Base-by-base conservation (phyloP, 1,284 basidiomycete species). In the Ceratobasidium sp. region DNA sequence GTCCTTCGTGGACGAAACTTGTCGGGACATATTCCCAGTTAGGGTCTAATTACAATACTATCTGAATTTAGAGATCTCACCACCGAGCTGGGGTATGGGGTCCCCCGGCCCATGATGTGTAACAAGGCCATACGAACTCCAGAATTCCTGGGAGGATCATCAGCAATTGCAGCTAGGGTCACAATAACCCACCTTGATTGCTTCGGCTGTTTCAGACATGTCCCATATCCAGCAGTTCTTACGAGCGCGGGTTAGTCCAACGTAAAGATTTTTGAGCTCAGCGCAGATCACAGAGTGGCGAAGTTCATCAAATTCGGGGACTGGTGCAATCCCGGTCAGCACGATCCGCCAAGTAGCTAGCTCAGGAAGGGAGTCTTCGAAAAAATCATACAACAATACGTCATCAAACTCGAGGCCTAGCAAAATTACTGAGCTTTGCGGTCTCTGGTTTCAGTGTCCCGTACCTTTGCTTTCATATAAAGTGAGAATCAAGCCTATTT, bases 381-480 rank as follows among this genome's bases (percentile, higher is more conserved):
- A 45, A 17, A 45, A 45, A 22, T 45, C 22, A 22, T 45, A 45
- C 43, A 45, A 15, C 43, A 45, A 15, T 22, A 58, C 55, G 38
- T 38, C 27, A 27, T 38, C 35, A 20, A 38, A 25, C 55, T 45
- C 43, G 15, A 45, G 43, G 15, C 43, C 43, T 45, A n/a, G 15
- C 5, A 45, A 3, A 7, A n/a, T 5, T 7, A 34, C n/a, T 34
- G 13, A 35, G 55, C 6, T 42, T 35, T 32, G 31, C 5, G 22
- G 17, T 3, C 43, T 17, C 43, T 45, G 17, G 15, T 45, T 45
- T 3, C 3, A 6, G 27, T 22, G 5, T 74, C 89, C 88, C 0
- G 89, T 77, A 1, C 89, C 89, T 75, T 91, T 91, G 80, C 84
- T 91, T 43, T 62, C 87, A 71, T 88, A 89, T 0, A 90, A 75